Conservation (phyloP, 2,329 filamentous ascomycete species). For the Pyrenochaeta sp. region DNA sequence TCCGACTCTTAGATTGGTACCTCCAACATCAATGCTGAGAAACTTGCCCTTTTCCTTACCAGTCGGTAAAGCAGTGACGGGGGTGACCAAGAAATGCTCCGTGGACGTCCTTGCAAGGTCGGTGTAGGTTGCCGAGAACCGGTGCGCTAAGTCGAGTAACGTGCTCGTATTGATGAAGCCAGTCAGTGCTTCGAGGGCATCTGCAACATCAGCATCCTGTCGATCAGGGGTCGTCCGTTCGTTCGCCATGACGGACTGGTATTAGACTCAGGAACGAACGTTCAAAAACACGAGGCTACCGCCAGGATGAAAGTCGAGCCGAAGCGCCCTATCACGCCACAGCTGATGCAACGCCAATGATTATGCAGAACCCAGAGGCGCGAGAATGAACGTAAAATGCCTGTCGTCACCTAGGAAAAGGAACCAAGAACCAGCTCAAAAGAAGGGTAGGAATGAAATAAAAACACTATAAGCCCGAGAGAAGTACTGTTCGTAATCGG, state of each 20-base stretch:
- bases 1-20: constrained; percentile 73
- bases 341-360: background rate
- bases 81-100: constrained; percentile 52
- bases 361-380: no score
- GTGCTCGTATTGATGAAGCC: constrained; percentile 40
- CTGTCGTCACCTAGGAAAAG: background rate
- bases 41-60: constrained; percentile 71
- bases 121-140: constrained; percentile 47
- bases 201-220: constrained; percentile 11
- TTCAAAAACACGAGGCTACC: constrained; percentile 8
- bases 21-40: constrained; percentile 62
- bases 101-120: constrained; percentile 45
- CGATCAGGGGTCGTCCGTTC: constrained; percentile 6
- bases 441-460: constrained; percentile 5
- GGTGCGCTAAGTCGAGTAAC: constrained; percentile 44
- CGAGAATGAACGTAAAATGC: background rate
- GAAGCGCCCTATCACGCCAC: background rate
- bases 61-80: constrained; percentile 54
- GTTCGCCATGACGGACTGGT: constrained; percentile 26
- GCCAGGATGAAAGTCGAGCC: constrained; percentile 5
- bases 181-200: constrained; percentile 41
- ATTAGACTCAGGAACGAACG: constrained; percentile 5
- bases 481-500: constrained; percentile 8
- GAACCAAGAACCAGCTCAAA: background rate
- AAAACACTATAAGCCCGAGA: constrained; percentile 2